phyloP scores from a whole-genome alignment of 352 stramenopile species.

The Pythium plurisporium region DNA sequence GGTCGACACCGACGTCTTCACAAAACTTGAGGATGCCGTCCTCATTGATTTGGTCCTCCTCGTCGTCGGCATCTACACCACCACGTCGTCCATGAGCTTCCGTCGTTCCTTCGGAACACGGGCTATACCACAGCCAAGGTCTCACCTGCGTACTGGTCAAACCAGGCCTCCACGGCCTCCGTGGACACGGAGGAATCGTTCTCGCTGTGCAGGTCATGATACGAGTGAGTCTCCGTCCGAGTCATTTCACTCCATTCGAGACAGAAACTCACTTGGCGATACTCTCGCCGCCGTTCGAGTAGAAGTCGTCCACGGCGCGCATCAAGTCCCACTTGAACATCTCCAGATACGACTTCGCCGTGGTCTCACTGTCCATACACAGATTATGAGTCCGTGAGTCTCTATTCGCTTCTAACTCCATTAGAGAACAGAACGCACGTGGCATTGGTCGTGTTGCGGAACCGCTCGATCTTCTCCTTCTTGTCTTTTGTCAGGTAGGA shows the following conservation, averaged over 20 bases:
- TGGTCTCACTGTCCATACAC: constrained; percentile 38
- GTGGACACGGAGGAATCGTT: constrained; percentile 21
- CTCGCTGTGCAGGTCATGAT: not conserved
- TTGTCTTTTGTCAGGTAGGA: constrained; percentile 41
- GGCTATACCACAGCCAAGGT: not conserved
- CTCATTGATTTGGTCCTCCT: constrained; percentile 41
- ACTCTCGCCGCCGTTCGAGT: constrained; percentile 51
- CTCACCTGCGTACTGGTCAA: constrained; percentile 35
- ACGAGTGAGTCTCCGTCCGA: not conserved
- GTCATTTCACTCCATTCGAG: not conserved
- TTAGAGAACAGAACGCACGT: constrained; percentile 29
- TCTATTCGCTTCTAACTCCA: not conserved
- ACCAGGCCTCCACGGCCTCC: constrained; percentile 33
- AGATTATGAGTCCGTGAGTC: not conserved
- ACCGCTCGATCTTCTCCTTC: constrained; percentile 65
- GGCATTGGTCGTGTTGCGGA: constrained; percentile 74
- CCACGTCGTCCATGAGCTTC: not conserved
- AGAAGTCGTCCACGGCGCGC: constrained; percentile 77
- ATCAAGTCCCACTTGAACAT: constrained; percentile 79
- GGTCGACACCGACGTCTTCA: constrained; percentile 37
- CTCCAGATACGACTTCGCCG: constrained; percentile 67
- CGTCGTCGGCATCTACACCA: constrained; percentile 20
- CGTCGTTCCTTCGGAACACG: not conserved
- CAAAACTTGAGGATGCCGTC: constrained; percentile 47
- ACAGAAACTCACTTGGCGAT: constrained; percentile 8